Base-by-base conservation (phyloP, 2,329 filamentous ascomycete species). In the Pseudogymnoascus sp. region DNA sequence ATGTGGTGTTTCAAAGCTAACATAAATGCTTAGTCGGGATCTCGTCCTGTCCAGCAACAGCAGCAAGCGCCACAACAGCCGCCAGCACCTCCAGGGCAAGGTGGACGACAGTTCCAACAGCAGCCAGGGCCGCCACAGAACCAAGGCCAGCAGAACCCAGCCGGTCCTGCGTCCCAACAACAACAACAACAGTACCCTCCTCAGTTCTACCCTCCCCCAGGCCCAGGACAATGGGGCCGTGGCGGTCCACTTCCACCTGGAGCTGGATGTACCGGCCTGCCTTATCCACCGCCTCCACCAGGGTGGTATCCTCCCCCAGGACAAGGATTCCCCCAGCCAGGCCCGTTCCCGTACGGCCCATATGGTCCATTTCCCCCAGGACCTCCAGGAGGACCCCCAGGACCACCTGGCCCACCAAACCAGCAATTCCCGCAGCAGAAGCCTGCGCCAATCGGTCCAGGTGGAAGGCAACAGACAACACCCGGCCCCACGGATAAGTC, bases 231-330 rank as follows among this genome's bases (percentile, higher is more conserved):
- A 69, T 85, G 82, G 82, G 81, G 82, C 66, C 80, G 82, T 67
- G 75, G 75, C 64, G 83, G 80, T 62, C 80, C 81, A 60, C 11
- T 60, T 28, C 80, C 73, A 33, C 78, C 79, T 61, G 83, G 81
- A 25, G 88, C 88, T 66, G 84, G 84, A 16, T 91, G 88, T 69
- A 86, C 86, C 67, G 87, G 86, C 67, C 88, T 91, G 83, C 88
- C 88, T 73, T 89, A 89, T 66, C 88, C 86, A 14, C 89, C 86
- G 55, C 81, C 80, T 4, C 58, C 58, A 58, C 85, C 85, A 23
- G 89, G 88, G 62, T 96, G 91, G 89, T 93, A 87, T 72, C 89
- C 88, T 68, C 85, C 83, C 61, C 58, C 58, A 60, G 58, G 58
- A 40, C 35, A 41, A 38, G 33, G 58, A 31, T 60, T 40, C 11